phyloP scores from a whole-genome alignment of 23 red algal species.

The Gracilaria gracilis region DNA sequence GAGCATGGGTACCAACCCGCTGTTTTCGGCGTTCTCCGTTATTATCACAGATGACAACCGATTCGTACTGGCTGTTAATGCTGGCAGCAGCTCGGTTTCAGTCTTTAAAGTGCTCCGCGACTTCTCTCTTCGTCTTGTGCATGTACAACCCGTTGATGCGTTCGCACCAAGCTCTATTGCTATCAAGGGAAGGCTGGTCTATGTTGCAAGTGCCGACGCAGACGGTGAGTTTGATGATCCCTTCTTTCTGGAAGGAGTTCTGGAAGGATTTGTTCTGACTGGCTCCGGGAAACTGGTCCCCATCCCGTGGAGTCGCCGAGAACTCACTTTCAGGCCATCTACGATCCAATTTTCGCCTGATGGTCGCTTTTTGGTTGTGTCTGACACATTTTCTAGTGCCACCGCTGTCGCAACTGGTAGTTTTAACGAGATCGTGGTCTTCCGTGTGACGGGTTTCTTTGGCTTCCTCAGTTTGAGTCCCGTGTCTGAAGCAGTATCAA shows the following conservation, averaged over 20 bases:
- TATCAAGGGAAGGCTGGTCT: slow-evolving; percentile 12
- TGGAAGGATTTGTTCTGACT: slow-evolving; percentile 24
- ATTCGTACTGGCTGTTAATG: slow-evolving; percentile 48
- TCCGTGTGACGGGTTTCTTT: neutral
- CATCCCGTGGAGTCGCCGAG: slow-evolving; percentile 17
- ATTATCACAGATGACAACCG: slow-evolving; percentile 20
- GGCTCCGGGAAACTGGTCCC: neutral
- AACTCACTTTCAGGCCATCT: slow-evolving; percentile 15
- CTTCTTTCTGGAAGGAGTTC: slow-evolving; percentile 16
- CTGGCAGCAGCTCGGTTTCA: slow-evolving; percentile 49
- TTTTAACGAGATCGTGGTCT: slow-evolving; percentile 40
- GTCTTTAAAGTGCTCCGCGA: slow-evolving; percentile 29
- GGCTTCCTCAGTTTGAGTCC: slow-evolving; percentile 28
- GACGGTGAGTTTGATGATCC: slow-evolving; percentile 29
- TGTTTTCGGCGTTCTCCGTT: slow-evolving; percentile 43
- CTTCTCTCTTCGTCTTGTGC: slow-evolving; percentile 26
- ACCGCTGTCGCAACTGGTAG: neutral
- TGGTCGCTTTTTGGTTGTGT: slow-evolving; percentile 30
- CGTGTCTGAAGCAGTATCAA: slow-evolving; percentile 26
- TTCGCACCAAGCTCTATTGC: slow-evolving; percentile 38
- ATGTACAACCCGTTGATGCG: slow-evolving; percentile 17
- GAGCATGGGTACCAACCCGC: slow-evolving; percentile 9
- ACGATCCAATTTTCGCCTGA: slow-evolving; percentile 43
- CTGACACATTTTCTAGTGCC: slow-evolving; percentile 9
- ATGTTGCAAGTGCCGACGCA: slow-evolving; percentile 33